These are phyloP conservation scores for Cyclostephanos tholiformis DNA, from an alignment of 108 stramenopile genomes.

Conservation along the genomic window DNA sequence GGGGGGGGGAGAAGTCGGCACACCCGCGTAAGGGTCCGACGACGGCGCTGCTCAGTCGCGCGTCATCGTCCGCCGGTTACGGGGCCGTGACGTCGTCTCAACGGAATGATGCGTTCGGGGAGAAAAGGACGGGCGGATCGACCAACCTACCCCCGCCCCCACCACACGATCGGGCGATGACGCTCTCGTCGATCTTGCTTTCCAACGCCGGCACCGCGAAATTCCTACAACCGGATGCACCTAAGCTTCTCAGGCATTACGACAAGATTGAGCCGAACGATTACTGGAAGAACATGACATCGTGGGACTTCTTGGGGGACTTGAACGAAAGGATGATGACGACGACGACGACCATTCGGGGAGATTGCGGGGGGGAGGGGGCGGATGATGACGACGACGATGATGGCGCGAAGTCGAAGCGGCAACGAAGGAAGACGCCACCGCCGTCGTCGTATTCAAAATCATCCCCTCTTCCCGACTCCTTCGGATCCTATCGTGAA, in stretches of 20 bases:
- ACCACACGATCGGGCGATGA: too few species aligned
- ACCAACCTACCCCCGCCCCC: too few species aligned
- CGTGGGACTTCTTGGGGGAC: conserved; percentile 80
- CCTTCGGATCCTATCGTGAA: conserved; percentile 68
- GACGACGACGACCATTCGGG: background rate
- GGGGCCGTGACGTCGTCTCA: background rate
- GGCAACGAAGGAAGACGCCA: conserved; percentile 8
- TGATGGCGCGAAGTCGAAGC: conserved; percentile 2
- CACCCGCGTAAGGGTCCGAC: too few species aligned
- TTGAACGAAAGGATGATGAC: conserved; percentile 41
- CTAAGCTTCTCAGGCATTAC: conserved; percentile 42
- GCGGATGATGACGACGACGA: conserved; percentile 8
- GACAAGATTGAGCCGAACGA: conserved; percentile 38
- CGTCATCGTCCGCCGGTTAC: too few species aligned
- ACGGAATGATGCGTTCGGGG: background rate
- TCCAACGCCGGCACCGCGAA: conserved; percentile 43
- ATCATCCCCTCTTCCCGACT: conserved; percentile 64
- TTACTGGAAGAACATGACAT: conserved; percentile 80
- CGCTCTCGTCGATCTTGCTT: conserved; percentile 36
- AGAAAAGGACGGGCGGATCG: too few species aligned
- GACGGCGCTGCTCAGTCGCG: too few species aligned
- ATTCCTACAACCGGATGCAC: conserved; percentile 41
- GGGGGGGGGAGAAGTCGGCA: too few species aligned
- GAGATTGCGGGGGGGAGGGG: background rate
- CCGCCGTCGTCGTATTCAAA: background rate